Base-by-base conservation (phyloP, 2,329 filamentous ascomycete species). In the Fusarium coicis region DNA sequence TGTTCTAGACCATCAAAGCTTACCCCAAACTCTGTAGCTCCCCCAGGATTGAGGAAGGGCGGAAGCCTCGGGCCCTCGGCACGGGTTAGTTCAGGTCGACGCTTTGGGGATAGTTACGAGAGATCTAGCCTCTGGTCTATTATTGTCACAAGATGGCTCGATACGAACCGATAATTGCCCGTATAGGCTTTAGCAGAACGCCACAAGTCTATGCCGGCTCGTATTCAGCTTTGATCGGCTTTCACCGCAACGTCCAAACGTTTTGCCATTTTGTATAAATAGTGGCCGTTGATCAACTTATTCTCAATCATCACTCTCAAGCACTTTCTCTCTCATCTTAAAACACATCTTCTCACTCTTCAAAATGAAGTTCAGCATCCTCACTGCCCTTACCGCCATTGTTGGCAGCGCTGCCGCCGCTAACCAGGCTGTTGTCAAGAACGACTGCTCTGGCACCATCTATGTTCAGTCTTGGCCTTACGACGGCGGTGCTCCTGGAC, bases 381-480 rank as follows among this genome's bases (percentile, higher is more conserved):
- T 76, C 57, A 30, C 76, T 40, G 70, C 78, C 21, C 49, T 75
- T 72, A 78, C 79, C 63, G 79, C 82, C 76, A 67, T 83, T 66
- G 54, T 81, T 55, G 80, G 70, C 28, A 64, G 50, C 42, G 66
- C 66, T 21, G 76, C 70, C 62, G 78, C 80, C 54, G 81, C 82
- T 68, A 77, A 83, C 63, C 73, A 79, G 55, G 82, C 82, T 57
- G 66, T 79, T 46, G 81, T 84, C 70, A 76, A 74, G 61, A 84
- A 84, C 78, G 77, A 75, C 71, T 84, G 82, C 74, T 11, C 59
- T 14, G 54, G 53, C 3, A 47, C 77, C 23, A 74, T 83, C 77
- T 84, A 80, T 68, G 80, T 83, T 36, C 81, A 84, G 77, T 83
- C 82, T 4, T 79, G 75, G 66, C 81, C 82, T 55, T 82, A 76